A percentile compares a stretch with the other conserved stretches of the same genome.
These are phyloP conservation scores for Euphorbia peplus DNA, from an alignment of 345 rosid species.

Conservation along the genomic window DNA sequence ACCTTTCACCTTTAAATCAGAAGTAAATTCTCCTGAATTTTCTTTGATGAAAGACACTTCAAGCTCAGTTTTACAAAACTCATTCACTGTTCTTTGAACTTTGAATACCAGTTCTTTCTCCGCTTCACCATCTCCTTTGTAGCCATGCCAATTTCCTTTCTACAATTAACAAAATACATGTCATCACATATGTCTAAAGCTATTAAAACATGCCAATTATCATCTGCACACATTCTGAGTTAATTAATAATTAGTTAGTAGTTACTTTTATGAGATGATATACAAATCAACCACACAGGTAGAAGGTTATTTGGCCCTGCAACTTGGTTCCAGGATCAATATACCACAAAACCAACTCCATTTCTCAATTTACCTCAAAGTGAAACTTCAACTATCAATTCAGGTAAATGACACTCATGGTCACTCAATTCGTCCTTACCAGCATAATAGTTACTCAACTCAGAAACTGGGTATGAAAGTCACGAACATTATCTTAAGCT, in stretches of 20 bases:
- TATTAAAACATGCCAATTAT: neutral
- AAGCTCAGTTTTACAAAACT: conserved; percentile 52
- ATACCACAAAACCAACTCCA: too few species aligned
- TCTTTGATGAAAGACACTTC: conserved; percentile 47
- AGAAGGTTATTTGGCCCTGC: neutral
- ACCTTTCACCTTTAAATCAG: conserved; percentile 58
- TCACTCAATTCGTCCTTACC: too few species aligned
- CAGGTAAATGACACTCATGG: too few species aligned
- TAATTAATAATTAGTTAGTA: neutral
- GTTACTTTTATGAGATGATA: neutral
- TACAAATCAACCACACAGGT: neutral
- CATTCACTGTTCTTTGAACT: conserved; percentile 48
- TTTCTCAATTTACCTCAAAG: too few species aligned
- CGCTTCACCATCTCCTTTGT: conserved; percentile 41
- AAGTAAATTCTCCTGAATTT: conserved; percentile 24
- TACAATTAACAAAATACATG: conserved; percentile 27
- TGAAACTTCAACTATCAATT: too few species aligned
- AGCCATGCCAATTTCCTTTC: conserved; percentile 68
- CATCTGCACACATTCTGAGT: neutral
- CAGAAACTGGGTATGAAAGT: too few species aligned
- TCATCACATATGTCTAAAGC: neutral
- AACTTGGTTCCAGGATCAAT: neutral
- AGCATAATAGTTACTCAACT: too few species aligned
- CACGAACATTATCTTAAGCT: too few species aligned
- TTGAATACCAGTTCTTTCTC: conserved; percentile 48